Evolutionary conservation across 1,284 basidiomycete genomes (phyloP), one percentile per base, ranked within the genome.

Genomic region (Irpex sp.): DNA sequence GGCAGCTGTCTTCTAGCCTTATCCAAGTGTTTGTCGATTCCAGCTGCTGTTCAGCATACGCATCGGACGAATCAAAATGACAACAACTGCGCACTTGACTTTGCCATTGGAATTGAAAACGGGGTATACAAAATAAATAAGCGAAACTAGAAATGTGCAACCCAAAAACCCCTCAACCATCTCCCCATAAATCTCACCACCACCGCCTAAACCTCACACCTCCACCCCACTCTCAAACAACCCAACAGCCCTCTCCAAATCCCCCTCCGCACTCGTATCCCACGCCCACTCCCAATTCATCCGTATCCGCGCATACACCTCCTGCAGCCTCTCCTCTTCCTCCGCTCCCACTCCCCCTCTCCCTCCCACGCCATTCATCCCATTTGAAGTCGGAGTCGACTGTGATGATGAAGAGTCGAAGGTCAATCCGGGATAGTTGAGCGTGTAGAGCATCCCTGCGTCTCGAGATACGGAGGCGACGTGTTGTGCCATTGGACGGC

Each of bases 221-320:
- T 44, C 40, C 40, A 44, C 26, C 13, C 54, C 54, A 11, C 54
- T 21, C 54, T 34, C 21, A 56, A 56, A 56, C 73, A 73, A 69
- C 44, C 61, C 44, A 48, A 72, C 49, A 61, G 73, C 76, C 51
- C 72, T 62, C 52, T 68, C 64, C 54, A 78, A 52, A 60, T 73
- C 72, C 38, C 64, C 73, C 17, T 77, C 75, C 48, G 77, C 60
- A 21, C 70, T 76, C 60, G 77, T 76, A 52, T 71, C 69, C 79
- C 79, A 81, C 60, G 73, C 72, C 79, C 79, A 81, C 64, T 72
- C 68, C 78, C 78, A 80, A 36, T 76, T 76, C 56, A 44, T 69
- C 61, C 58, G 65, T 49, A 69, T 72, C 57, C 61, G 67, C 63
- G 58, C 63, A 51, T 58, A 70, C 56, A 78, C 65, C 57, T 72